Conservation (phyloP, 2,329 filamentous ascomycete genomes). For the Coniochaeta ligniaria region DNA sequence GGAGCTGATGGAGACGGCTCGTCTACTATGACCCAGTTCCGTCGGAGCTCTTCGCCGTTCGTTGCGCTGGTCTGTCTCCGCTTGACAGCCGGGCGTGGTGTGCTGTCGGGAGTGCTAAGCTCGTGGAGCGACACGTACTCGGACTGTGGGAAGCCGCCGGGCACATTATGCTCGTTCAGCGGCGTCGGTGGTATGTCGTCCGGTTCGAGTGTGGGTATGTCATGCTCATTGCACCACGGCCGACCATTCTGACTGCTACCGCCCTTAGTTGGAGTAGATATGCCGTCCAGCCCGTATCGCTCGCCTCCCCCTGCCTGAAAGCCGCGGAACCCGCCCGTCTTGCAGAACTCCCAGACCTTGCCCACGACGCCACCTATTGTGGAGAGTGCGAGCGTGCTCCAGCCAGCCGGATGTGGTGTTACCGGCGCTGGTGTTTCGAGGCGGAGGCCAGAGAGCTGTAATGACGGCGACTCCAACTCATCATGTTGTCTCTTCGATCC, state of each 20-base stretch:
- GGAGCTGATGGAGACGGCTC: slow-evolving; percentile 18
- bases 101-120: slow-evolving; percentile 27
- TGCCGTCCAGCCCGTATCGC: slow-evolving; percentile 52
- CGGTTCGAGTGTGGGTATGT: slow-evolving; percentile 17
- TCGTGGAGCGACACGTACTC: slow-evolving; percentile 24
- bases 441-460: slow-evolving; percentile 22
- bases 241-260: slow-evolving; percentile 10
- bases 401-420: slow-evolving; percentile 28
- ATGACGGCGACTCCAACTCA: slow-evolving; percentile 26
- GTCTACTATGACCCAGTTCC: slow-evolving; percentile 66
- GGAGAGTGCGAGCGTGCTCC: slow-evolving; percentile 52
- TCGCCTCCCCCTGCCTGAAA: slow-evolving; percentile 81
- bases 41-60: slow-evolving; percentile 46
- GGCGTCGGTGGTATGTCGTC: slow-evolving; percentile 4
- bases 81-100: slow-evolving; percentile 41
- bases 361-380: slow-evolving; percentile 63
- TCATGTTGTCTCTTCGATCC: slow-evolving; percentile 36
- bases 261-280: slow-evolving; percentile 7
- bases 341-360: slow-evolving; percentile 83
- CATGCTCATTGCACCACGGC: slow-evolving; percentile 19
- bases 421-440: slow-evolving; percentile 19
- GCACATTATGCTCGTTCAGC: slow-evolving; percentile 9
- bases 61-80: slow-evolving; percentile 44
- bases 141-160: slow-evolving; percentile 22
- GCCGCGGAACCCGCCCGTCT: slow-evolving; percentile 63